These are phyloP conservation scores for Plantago elongata DNA, from an alignment of 257 asterid species.

Conservation along the genomic window DNA sequence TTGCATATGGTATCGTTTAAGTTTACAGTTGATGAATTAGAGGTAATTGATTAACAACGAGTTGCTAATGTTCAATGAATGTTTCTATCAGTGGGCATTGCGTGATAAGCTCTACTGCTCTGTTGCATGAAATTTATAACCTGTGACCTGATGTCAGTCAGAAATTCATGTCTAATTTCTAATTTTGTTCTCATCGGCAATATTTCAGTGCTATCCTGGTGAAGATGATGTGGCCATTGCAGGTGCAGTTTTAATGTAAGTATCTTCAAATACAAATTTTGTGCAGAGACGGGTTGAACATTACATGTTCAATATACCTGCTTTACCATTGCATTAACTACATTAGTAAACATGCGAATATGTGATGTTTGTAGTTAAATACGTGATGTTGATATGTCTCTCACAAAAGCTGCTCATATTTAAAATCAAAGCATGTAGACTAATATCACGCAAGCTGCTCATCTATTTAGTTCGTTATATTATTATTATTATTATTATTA, in stretches of 20 bases:
- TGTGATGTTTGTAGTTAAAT: no score
- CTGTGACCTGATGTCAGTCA: conserved; percentile 1
- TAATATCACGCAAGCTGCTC: no score
- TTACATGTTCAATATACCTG: no score
- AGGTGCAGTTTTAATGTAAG: conserved; percentile 88
- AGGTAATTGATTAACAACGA: conserved; percentile 7
- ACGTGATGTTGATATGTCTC: no score
- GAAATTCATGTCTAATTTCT: conserved; percentile 11
- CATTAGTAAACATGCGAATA: no score
- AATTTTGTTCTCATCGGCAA: conserved; percentile 16
- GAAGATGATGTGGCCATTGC: conserved; percentile 95
- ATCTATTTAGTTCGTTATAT: no score
- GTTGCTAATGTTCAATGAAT: neutral
- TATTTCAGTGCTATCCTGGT: conserved; percentile 87
- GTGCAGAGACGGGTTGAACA: no score
- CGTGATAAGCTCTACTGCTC: neutral
- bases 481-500: no score
- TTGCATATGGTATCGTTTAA: neutral
- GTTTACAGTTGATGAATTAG: neutral
- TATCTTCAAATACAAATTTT: neutral
- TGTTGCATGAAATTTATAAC: conserved; percentile 1
- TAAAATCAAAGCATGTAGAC: neutral
- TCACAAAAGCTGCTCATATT: neutral
- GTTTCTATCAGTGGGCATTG: conserved; percentile 3
- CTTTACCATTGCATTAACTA: no score